Conservation (phyloP, 257 asterid genomes). For the Ajuga chamaepitys region DNA sequence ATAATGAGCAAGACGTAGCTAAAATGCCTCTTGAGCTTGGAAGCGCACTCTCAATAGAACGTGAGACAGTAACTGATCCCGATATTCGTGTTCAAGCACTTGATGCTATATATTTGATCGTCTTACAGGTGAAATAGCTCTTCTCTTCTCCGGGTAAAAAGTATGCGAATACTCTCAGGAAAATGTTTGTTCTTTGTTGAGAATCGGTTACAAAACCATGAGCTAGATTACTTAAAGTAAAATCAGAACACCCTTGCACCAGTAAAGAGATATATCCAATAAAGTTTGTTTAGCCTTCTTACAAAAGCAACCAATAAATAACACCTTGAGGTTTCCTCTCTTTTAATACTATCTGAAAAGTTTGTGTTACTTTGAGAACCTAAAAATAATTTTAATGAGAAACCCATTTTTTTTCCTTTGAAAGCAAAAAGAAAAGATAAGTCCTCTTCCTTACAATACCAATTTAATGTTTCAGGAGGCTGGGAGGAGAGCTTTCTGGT, state of each 20-base stretch:
- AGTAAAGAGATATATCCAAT: no score
- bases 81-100: constrained; percentile 69
- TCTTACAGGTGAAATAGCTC: constrained; percentile 57
- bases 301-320: no score
- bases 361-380: no score
- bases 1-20: constrained; percentile 57
- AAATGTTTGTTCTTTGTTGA: neutral
- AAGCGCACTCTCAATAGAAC: constrained; percentile 86
- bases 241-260: no score
- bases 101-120: constrained; percentile 78
- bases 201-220: neutral
- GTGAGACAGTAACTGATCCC: constrained; percentile 72
- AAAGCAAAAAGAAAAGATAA: no score
- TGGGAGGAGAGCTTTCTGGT: constrained; percentile 95
- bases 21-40: constrained; percentile 98
- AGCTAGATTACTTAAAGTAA: neutral
- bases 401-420: no score
- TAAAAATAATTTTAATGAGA: no score
- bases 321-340: no score
- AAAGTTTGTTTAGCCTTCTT: no score
- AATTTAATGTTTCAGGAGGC: constrained; percentile 49
- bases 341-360: no score
- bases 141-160: neutral
- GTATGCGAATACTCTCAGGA: neutral
- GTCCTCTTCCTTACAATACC: no score